Base-by-base conservation (phyloP, 257 asterid genomes). In the Gentiana dahurica region DNA sequence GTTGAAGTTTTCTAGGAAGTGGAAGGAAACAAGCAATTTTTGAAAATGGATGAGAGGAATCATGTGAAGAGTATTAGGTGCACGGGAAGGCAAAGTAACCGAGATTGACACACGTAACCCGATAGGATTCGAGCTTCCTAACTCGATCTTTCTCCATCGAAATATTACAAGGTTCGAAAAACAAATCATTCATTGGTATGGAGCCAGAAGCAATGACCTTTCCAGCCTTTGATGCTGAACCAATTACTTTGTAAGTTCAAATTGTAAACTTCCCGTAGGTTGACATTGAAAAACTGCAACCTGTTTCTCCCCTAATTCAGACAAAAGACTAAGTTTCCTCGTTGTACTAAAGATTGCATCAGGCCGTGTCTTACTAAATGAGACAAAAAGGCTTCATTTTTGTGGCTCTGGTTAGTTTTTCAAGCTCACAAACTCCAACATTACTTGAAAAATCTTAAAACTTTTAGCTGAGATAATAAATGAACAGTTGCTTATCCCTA, bases 271-370 rank as follows among this genome's bases (percentile, higher is more conserved):
- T 55, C 97, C 98, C 55, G 74, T 68, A 48, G 94, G 84, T 71
- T 88, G 82, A 68, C 98, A 92, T 65, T 79, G 89, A 78, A 92
- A 92, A 64, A 77, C 54, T 5, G 97, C 95, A 49, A 88, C 97
- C 73, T 85, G 87, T 60, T 92, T 92, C 72, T 70, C 76, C 73
- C 94, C 87, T 58, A 79, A 64, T 66, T 83, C 86, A 4, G 97
- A 88, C 65, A 79, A 79, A 61, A 92, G 79, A 41, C 75, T 58
- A 44, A 91, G 96, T 72, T 76, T 85, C 70, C 87, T 85, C 79
- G 74, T 87, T 49, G 79, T 77, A 57, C 73, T 80, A 72, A 92
- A 92, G 78, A 88, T 73, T 45, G 77, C 58, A 71, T 92, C 98
- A 48, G 97, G 94, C 65, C 81, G 89, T 1, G 83, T 69, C 75